Evolutionary conservation across 2,329 filamentous ascomycete genomes (phyloP).

Genomic region (Aspergillus tubingensis): DNA sequence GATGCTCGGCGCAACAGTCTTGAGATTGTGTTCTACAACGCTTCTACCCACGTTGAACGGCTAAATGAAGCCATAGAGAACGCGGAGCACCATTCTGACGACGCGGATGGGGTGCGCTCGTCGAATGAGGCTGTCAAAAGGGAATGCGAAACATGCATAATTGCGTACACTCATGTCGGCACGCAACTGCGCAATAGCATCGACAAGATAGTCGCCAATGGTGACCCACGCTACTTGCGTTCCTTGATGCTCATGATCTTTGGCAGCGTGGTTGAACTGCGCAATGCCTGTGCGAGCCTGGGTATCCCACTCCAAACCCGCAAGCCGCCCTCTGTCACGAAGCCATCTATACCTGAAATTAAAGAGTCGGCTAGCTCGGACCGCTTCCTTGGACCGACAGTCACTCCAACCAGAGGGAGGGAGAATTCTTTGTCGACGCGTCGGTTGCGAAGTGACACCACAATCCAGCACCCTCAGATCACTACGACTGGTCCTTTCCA

Average conservation of each 20-base stretch:
- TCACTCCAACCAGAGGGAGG: constrained; percentile 50
- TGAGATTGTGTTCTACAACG: constrained; percentile 59
- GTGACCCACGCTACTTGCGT: constrained; percentile 59
- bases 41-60: constrained; percentile 57
- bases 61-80: constrained; percentile 57
- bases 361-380: constrained; percentile 32
- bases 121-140: constrained; percentile 46
- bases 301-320: constrained; percentile 44
- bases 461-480: constrained; percentile 48
- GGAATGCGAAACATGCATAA: constrained; percentile 53
- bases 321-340: constrained; percentile 30
- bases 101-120: constrained; percentile 49
- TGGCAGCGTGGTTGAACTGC: constrained; percentile 59
- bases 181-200: constrained; percentile 52
- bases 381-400: constrained; percentile 32
- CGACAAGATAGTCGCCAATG: constrained; percentile 55
- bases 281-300: constrained; percentile 59
- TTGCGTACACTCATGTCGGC: constrained; percentile 52
- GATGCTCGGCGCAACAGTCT: constrained; percentile 53
- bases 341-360: constrained; percentile 32
- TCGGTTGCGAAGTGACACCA: constrained; percentile 54
- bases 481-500: constrained; percentile 33
- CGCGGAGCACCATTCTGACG: constrained; percentile 53
- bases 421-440: constrained; percentile 46
- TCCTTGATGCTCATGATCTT: constrained; percentile 62